These are phyloP conservation scores for Ciborinia camelliae DNA, from an alignment of 2,329 filamentous ascomycete species.

Conservation along the genomic window DNA sequence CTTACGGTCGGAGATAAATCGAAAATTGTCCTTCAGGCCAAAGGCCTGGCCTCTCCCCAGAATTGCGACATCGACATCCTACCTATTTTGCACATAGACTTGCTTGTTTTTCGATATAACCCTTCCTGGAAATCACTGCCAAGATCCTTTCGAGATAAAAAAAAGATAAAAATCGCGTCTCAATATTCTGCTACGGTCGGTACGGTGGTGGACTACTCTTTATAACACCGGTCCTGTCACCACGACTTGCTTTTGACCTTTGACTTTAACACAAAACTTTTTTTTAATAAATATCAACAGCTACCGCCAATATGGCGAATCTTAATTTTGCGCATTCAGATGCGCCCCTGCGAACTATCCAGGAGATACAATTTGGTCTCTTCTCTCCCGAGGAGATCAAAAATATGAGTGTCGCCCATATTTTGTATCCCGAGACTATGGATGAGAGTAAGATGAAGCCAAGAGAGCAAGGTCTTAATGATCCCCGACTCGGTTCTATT, in stretches of 20 bases:
- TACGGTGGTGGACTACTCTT: slow-evolving; percentile 21
- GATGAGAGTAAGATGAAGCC: slow-evolving; percentile 91
- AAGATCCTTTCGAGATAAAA: slow-evolving; percentile 22
- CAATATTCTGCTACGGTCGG: slow-evolving; percentile 26
- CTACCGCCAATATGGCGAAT: slow-evolving; percentile 72
- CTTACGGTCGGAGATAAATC: slow-evolving; percentile 28
- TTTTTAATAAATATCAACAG: slow-evolving; percentile 20
- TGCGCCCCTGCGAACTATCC: slow-evolving; percentile 93
- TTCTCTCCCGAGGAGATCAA: slow-evolving; percentile 99
- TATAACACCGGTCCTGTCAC: slow-evolving; percentile 21
- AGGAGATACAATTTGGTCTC: slow-evolving; percentile 98
- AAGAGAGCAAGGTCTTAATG: slow-evolving; percentile 87
- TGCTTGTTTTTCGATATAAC: slow-evolving; percentile 22
- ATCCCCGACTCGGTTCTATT: slow-evolving; percentile 93
- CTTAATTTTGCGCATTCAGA: slow-evolving; percentile 86
- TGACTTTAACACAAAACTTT: slow-evolving; percentile 7
- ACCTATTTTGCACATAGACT: slow-evolving; percentile 30
- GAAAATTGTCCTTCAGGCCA: slow-evolving; percentile 27
- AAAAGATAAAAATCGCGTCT: slow-evolving; percentile 29
- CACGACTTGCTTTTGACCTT: slow-evolving; percentile 18
- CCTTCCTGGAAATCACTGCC: slow-evolving; percentile 14
- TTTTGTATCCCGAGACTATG: slow-evolving; percentile 99
- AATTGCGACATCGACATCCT: slow-evolving; percentile 31
- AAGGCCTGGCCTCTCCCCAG: slow-evolving; percentile 35
- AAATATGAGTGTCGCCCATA: slow-evolving; percentile 94